Evolutionary conservation across 768 basidiomycete genomes (phyloP), one percentile per base, ranked within the genome.

Genomic region (Hypsizygus marmoreus): DNA sequence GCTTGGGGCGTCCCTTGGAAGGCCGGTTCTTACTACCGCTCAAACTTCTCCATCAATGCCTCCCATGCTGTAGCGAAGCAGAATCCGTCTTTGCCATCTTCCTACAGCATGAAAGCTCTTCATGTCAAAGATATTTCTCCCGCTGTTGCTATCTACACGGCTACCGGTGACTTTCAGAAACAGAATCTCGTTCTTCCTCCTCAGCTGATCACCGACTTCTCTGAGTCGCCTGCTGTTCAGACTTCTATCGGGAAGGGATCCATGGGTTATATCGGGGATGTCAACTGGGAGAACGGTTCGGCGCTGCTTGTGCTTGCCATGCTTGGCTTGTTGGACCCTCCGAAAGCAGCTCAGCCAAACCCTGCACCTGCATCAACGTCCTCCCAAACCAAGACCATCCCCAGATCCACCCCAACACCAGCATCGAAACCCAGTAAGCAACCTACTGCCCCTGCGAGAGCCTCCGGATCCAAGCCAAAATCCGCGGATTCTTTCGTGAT

Each of bases 21-120:
- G 45, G 34, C 50, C 7, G 74, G 73, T 4, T 62, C 63, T 2
- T 76, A 76, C 45, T 62, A 64, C 49, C 69, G 72, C 26, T 66
- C 66, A 14, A 72, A 66, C 1, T 69, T 71, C 56, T 48, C 47
- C 4, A 48, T 64, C 29, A 73, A 74, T 30, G 46, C 60, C 12
- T 33, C 34, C 2, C 65, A 68, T 32, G 56, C 61, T 11, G 22
- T 69, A 4, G 63, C 59, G 0, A 61, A 58, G 47, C 42, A 45
- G 5, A 71, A 68, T 42, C 59, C 64, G 0, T 60, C 59, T 2
- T 51, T 72, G 6, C 43, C 38, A 2, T 16, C 35, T 4, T 59
- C 64, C 0, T 72, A 69, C 54, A 74, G 71, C 53, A 74, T 75
- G 72, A 75, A 75, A 53, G 64, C 70, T 0, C 51, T 72, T 4